phyloP scores from a whole-genome alignment of 768 basidiomycete genomes.

The Crassisporium funariophilum region DNA sequence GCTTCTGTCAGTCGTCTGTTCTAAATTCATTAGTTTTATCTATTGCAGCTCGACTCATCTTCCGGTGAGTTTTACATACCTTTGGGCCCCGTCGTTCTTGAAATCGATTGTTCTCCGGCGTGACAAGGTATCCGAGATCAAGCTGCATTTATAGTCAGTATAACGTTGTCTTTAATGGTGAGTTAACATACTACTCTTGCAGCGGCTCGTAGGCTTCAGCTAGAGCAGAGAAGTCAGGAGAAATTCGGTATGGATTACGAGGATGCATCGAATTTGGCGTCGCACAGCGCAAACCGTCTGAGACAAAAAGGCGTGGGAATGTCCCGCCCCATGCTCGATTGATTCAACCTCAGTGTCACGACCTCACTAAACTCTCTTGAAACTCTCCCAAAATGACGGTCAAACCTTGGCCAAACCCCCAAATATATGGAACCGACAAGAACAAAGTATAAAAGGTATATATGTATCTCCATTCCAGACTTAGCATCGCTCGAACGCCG shows the following conservation, averaged over 20 bases:
- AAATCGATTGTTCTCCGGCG: slow-evolving; percentile 66
- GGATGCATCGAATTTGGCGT: slow-evolving; percentile 43
- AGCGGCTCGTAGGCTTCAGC: slow-evolving; percentile 60
- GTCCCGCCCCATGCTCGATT: too few species aligned
- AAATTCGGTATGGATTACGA: slow-evolving; percentile 40
- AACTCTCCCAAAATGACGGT: too few species aligned
- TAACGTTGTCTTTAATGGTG: neutral
- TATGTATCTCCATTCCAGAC: too few species aligned
- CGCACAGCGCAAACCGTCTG: too few species aligned
- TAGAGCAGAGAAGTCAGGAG: slow-evolving; percentile 60
- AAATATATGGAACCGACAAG: too few species aligned
- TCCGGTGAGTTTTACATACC: slow-evolving; percentile 43
- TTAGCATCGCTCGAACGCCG: too few species aligned
- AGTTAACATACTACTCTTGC: slow-evolving; percentile 10
- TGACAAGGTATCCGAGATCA: slow-evolving; percentile 22
- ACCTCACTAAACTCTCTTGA: too few species aligned
- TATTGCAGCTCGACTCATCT: neutral
- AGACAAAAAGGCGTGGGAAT: too few species aligned
- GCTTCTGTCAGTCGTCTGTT: slow-evolving; percentile 77
- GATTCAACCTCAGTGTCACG: too few species aligned
- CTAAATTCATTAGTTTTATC: slow-evolving; percentile 9
- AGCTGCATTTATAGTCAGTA: neutral
- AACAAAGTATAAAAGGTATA: too few species aligned
- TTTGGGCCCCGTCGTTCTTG: slow-evolving; percentile 66
- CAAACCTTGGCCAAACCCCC: too few species aligned